Evolutionary conservation across 2,329 filamentous ascomycete species (phyloP).

Genomic region (Dactylellina cionopaga): DNA sequence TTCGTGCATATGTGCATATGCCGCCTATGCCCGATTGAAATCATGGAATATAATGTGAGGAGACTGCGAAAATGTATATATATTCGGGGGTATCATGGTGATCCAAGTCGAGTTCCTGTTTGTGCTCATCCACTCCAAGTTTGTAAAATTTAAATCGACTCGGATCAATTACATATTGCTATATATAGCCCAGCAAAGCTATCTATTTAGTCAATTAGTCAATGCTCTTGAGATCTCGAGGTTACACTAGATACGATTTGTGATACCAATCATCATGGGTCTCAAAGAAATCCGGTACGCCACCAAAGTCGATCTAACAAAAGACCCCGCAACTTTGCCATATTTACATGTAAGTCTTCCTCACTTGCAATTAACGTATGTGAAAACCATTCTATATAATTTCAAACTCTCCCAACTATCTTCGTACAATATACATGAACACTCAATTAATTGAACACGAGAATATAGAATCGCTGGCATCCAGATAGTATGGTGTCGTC

Average conservation of each 20-base stretch:
- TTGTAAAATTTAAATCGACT: no score
- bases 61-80: no score
- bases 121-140: not conserved
- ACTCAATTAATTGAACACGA: not conserved
- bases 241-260: no score
- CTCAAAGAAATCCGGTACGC: conserved; percentile 31
- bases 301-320: conserved; percentile 28
- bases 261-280: conserved; percentile 30
- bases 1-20: not conserved
- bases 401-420: not conserved
- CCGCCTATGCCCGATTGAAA: conserved; percentile 14
- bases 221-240: no score
- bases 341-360: conserved; percentile 40
- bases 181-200: no score
- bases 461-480: conserved; percentile 85
- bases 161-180: no score
- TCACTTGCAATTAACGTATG: no score
- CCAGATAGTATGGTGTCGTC: conserved; percentile 75
- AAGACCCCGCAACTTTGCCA: conserved; percentile 31
- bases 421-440: not conserved
- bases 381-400: conserved; percentile 6
- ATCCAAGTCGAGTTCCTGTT: no score
- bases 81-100: no score
- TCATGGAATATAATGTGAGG: no score
- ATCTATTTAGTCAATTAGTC: no score